Evolutionary conservation across 345 rosid species (phyloP).

Genomic region (Erodium maritimum): DNA sequence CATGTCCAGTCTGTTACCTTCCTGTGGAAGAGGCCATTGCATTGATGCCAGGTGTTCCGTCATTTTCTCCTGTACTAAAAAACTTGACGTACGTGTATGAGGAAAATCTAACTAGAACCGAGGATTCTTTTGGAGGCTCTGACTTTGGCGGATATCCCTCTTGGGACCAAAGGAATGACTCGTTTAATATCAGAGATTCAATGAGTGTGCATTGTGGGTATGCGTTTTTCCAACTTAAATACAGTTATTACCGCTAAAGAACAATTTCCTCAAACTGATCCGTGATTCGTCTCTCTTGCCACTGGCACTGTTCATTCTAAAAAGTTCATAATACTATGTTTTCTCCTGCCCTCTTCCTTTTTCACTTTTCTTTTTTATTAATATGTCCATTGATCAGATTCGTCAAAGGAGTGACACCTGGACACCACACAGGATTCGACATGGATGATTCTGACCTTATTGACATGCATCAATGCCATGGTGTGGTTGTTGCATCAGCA

Average conservation of each 20-base stretch:
- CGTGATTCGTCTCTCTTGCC: background rate
- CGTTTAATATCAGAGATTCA: constrained; percentile 68
- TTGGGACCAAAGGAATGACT: constrained; percentile 63
- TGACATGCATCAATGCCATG: constrained; percentile 79
- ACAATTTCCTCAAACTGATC: too few species aligned
- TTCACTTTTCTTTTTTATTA: background rate
- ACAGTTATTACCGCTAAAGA: background rate
- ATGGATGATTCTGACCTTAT: constrained; percentile 70
- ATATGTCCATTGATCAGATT: constrained; percentile 36
- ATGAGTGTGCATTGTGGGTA: constrained; percentile 95
- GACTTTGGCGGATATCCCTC: constrained; percentile 97
- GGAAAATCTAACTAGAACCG: constrained; percentile 41
- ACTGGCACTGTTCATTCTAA: background rate
- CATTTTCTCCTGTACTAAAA: constrained; percentile 72
- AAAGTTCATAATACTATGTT: background rate
- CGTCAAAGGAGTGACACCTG: constrained; percentile 78
- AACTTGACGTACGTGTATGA: constrained; percentile 61
- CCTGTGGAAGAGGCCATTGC: constrained; percentile 88
- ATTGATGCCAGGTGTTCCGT: constrained; percentile 72
- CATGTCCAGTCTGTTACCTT: constrained; percentile 97
- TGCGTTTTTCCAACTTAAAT: constrained; percentile 10
- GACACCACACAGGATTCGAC: constrained; percentile 75
- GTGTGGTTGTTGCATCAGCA: constrained; percentile 92
- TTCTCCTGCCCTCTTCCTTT: too few species aligned
- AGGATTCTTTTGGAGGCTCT: constrained; percentile 83